Evolutionary conservation across 2,329 filamentous ascomycete species (phyloP).

Genomic region (Rhynchosporium agropyri): DNA sequence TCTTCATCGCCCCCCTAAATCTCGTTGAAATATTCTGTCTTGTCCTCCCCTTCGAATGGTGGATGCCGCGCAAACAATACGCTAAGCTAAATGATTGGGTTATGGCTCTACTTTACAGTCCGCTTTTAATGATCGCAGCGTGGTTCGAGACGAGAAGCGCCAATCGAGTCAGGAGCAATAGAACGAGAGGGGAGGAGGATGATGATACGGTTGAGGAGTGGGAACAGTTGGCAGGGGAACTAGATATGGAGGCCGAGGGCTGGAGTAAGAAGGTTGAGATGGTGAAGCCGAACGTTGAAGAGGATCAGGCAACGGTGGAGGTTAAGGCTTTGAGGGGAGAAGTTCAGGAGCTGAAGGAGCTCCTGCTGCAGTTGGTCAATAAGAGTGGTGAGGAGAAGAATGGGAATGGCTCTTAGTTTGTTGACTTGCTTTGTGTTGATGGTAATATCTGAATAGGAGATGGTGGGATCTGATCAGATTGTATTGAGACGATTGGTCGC

Average conservation of each 20-base stretch:
- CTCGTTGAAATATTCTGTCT: slow-evolving; percentile 84
- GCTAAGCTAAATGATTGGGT: slow-evolving; percentile 84
- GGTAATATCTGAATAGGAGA: not conserved
- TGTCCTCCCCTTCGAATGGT: slow-evolving; percentile 89
- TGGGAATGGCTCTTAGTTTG: slow-evolving; percentile 2
- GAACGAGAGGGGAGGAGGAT: slow-evolving; percentile 80
- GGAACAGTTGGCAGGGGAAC: slow-evolving; percentile 75
- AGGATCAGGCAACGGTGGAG: slow-evolving; percentile 76
- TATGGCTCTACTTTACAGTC: slow-evolving; percentile 85
- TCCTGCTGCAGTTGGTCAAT: slow-evolving; percentile 29
- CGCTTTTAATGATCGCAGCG: slow-evolving; percentile 78
- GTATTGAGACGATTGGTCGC: not conserved
- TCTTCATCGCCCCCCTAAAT: slow-evolving; percentile 96
- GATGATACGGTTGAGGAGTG: slow-evolving; percentile 90
- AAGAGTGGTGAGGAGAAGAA: slow-evolving; percentile 13
- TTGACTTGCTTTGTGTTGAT: not conserved
- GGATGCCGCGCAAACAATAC: slow-evolving; percentile 73
- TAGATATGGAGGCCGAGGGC: slow-evolving; percentile 81
- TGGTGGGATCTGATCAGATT: not conserved
- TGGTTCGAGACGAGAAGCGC: slow-evolving; percentile 69
- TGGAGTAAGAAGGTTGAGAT: slow-evolving; percentile 80
- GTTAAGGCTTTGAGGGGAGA: slow-evolving; percentile 60
- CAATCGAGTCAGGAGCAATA: slow-evolving; percentile 69
- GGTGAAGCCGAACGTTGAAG: slow-evolving; percentile 80
- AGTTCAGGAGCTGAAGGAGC: slow-evolving; percentile 57